A percentile compares a stretch with the other conserved stretches of the same genome.
Conservation (phyloP, 169 alveolate species). For the Amoebophrya sp. region DNA sequence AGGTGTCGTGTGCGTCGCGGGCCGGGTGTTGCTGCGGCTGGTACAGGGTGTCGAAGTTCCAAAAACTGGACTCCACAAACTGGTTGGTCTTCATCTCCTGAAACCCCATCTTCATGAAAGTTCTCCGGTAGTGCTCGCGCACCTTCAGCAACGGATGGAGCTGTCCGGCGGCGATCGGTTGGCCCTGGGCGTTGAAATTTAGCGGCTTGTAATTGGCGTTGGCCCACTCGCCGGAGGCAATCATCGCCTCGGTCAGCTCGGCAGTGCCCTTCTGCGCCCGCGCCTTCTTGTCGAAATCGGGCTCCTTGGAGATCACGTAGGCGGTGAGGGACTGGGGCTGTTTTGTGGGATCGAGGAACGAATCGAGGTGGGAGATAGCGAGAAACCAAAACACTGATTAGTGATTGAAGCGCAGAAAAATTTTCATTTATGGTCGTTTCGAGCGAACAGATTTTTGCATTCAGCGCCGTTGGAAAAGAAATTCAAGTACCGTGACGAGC, state of each 20-base stretch:
- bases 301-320: conserved; percentile 18
- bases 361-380: neutral
- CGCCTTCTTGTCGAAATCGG: conserved; percentile 11
- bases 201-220: conserved; percentile 24
- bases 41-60: conserved; percentile 98
- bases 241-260: conserved; percentile 1
- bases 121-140: conserved; percentile 60
- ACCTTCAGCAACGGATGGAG: conserved; percentile 78
- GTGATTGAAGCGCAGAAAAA: neutral
- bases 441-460: conserved; percentile 17
- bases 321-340: conserved; percentile 14
- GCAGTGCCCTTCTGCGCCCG: conserved; percentile 15
- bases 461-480: conserved; percentile 8
- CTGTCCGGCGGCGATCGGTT: conserved; percentile 56
- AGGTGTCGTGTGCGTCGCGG: conserved; percentile 98
- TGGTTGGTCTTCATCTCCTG: conserved; percentile 97
- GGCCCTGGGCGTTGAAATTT: conserved; percentile 65
- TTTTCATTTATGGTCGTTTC: neutral
- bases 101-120: conserved; percentile 72
- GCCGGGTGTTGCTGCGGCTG: conserved; percentile 99
- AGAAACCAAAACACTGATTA: neutral
- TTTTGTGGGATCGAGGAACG: neutral
- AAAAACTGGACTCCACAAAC: conserved; percentile 94
- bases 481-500: conserved; percentile 19
- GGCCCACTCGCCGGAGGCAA: neutral